phyloP scores from a whole-genome alignment of 495 filamentous ascomycete genomes.

The Ramalina peruviana region DNA sequence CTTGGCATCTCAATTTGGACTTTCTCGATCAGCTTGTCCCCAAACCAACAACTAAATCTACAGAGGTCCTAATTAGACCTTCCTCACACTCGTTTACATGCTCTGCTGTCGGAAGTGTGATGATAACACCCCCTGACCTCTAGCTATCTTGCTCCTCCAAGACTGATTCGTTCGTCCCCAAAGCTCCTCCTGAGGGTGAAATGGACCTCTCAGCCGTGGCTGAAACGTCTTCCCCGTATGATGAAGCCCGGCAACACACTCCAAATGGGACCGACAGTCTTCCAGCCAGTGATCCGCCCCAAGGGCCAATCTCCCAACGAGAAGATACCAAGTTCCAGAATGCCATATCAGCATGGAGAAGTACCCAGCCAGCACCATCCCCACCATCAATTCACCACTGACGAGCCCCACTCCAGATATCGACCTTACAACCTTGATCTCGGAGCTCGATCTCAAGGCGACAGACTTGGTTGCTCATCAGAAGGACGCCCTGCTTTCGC shows the following conservation, averaged over 20 bases:
- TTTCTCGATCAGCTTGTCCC: too few relatives aligned
- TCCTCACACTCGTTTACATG: too few relatives aligned
- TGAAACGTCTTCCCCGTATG: conserved; percentile 10
- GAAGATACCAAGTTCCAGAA: conserved; percentile 84
- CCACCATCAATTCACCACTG: conserved; percentile 12
- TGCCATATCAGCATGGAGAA: conserved; percentile 92
- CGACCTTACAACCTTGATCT: conserved; percentile 72
- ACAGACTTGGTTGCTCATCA: conserved; percentile 88
- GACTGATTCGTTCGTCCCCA: too few relatives aligned
- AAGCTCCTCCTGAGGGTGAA: not conserved
- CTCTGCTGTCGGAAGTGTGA: too few relatives aligned
- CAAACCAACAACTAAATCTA: too few relatives aligned
- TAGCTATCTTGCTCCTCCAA: too few relatives aligned
- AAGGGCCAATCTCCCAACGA: conserved; percentile 20
- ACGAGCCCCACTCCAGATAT: conserved; percentile 46
- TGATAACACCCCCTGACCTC: too few relatives aligned
- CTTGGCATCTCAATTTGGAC: too few relatives aligned
- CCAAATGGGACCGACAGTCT: not conserved
- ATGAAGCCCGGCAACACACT: conserved; percentile 10
- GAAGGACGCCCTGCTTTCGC: conserved; percentile 78
- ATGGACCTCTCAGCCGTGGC: conserved; percentile 13
- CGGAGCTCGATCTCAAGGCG: conserved; percentile 77
- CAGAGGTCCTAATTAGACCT: too few relatives aligned
- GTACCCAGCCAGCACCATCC: conserved; percentile 33
- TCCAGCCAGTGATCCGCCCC: not conserved